phyloP scores from a whole-genome alignment of 495 filamentous ascomycete genomes.

The Podospora sp. region DNA sequence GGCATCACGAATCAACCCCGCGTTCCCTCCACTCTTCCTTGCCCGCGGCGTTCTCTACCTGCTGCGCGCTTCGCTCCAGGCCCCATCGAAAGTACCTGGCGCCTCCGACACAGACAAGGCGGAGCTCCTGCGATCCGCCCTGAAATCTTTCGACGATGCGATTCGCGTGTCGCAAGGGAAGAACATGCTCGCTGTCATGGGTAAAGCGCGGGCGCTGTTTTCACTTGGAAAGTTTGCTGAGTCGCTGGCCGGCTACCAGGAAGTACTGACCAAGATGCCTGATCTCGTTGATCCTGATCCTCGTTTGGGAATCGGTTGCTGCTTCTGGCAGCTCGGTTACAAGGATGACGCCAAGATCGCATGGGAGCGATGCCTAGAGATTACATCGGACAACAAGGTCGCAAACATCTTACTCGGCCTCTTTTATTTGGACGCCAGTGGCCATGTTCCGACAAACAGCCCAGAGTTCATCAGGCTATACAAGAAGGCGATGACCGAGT shows the following conservation, averaged over 20 bases:
- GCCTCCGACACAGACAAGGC: slow-evolving; percentile 72
- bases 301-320: slow-evolving; percentile 91
- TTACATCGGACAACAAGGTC: slow-evolving; percentile 87
- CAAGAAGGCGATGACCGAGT: slow-evolving; percentile 90
- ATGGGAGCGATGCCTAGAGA: slow-evolving; percentile 83
- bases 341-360: slow-evolving; percentile 88
- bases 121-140: slow-evolving; percentile 76
- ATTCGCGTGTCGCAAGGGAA: slow-evolving; percentile 77
- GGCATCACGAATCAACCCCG: slow-evolving; percentile 88
- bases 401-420: slow-evolving; percentile 88
- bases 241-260: slow-evolving; percentile 81
- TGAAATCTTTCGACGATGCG: slow-evolving; percentile 92
- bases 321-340: slow-evolving; percentile 90
- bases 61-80: slow-evolving; percentile 80
- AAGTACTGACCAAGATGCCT: slow-evolving; percentile 79
- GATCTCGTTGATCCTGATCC: slow-evolving; percentile 93
- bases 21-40: slow-evolving; percentile 83
- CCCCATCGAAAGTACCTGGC: slow-evolving; percentile 68
- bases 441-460: slow-evolving; percentile 71
- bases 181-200: slow-evolving; percentile 88
- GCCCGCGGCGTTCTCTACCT: slow-evolving; percentile 90
- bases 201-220: slow-evolving; percentile 81
- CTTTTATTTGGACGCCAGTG: slow-evolving; percentile 82
- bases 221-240: slow-evolving; percentile 81
- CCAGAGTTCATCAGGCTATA: slow-evolving; percentile 79